These are phyloP conservation scores for Penicillium diatomitis DNA, from an alignment of 495 filamentous ascomycete genomes.

Conservation along the genomic window DNA sequence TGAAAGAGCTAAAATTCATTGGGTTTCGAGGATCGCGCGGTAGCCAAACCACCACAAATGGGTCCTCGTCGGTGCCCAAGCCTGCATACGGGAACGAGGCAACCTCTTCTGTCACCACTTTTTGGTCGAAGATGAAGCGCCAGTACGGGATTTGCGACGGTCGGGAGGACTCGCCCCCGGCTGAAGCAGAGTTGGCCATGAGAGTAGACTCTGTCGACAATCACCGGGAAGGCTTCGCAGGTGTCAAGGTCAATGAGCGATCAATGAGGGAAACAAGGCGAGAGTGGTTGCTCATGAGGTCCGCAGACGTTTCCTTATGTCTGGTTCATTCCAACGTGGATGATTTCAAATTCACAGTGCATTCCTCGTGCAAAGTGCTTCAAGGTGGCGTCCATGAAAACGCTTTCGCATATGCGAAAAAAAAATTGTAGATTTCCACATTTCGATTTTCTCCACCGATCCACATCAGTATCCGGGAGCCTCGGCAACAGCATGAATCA, in stretches of 20 bases:
- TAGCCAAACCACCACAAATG: slow-evolving; percentile 60
- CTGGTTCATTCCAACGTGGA: too few species aligned
- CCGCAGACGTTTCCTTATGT: too few species aligned
- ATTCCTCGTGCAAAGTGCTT: too few species aligned
- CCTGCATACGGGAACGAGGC: slow-evolving; percentile 49
- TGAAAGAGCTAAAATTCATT: slow-evolving; percentile 42
- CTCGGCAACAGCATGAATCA: slow-evolving; percentile 7
- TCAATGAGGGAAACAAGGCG: too few species aligned
- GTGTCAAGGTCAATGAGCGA: too few species aligned
- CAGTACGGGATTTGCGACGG: slow-evolving; percentile 27
- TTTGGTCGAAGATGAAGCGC: slow-evolving; percentile 39
- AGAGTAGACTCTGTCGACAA: not conserved
- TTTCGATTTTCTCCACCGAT: not conserved
- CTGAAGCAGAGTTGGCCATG: slow-evolving; percentile 3
- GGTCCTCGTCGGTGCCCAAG: slow-evolving; percentile 55
- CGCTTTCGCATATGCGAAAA: not conserved
- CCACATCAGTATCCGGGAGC: slow-evolving; percentile 11
- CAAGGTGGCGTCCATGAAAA: not conserved
- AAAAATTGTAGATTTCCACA: slow-evolving; percentile 1
- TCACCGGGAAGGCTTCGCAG: too few species aligned
- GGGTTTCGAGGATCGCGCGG: slow-evolving; percentile 58
- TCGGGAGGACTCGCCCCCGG: slow-evolving; percentile 11
- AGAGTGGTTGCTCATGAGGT: too few species aligned
- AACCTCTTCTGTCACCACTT: slow-evolving; percentile 42
- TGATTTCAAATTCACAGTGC: too few species aligned